A percentile compares a stretch with the other conserved stretches of the same genome.
Evolutionary conservation across 192 early-diverging fungal species (phyloP).

Genomic region (Backusella australiensis): DNA sequence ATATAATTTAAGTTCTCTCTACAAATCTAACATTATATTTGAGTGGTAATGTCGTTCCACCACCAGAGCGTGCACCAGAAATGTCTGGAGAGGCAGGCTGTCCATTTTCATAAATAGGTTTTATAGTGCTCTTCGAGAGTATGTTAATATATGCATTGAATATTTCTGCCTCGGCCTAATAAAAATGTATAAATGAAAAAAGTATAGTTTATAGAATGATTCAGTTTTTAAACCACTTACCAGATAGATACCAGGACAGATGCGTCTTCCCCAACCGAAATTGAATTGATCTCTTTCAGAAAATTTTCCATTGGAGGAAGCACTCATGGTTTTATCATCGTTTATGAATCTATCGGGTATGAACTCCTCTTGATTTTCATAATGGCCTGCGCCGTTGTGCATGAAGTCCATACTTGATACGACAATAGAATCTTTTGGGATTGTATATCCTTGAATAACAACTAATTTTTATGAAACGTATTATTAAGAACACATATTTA

Average conservation of each 20-base stretch:
- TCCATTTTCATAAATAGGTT: not conserved
- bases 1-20: not conserved
- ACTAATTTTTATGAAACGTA: not conserved
- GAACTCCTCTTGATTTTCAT: conserved; percentile 44
- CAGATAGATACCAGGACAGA: conserved; percentile 14
- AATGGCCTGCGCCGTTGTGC: conserved; percentile 33
- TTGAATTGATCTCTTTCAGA: conserved; percentile 16
- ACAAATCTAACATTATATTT: not conserved
- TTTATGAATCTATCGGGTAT: conserved; percentile 42
- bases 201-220: not conserved
- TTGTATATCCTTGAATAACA: conserved; percentile 33
- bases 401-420: conserved; percentile 49
- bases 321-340: not conserved
- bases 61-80: not conserved
- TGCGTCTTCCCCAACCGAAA: conserved; percentile 25
- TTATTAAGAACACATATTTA: not conserved
- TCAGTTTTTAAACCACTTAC: not conserved
- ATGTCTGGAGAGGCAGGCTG: not conserved
- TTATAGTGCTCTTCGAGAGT: not conserved
- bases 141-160: not conserved
- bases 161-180: not conserved
- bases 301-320: conserved; percentile 20
- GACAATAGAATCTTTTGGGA: conserved; percentile 47
- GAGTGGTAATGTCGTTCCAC: not conserved
- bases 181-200: not conserved